phyloP scores from a whole-genome alignment of 345 rosid species.

The Salix dunnii region DNA sequence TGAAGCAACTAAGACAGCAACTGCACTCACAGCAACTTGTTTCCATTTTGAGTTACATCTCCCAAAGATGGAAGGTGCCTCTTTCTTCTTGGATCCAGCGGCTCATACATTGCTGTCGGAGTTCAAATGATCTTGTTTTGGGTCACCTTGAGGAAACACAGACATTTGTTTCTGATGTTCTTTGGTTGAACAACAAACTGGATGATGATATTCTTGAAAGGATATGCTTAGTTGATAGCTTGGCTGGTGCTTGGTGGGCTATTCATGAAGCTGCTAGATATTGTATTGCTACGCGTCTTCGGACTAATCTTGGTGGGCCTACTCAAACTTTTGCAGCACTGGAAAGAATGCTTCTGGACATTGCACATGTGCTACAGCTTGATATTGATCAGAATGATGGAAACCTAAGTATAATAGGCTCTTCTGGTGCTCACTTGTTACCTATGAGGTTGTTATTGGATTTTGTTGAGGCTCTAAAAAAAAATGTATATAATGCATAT shows the following conservation, averaged over 20 bases:
- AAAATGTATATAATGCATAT: slow-evolving; percentile 86
- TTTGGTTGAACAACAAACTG: slow-evolving; percentile 51
- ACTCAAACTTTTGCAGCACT: slow-evolving; percentile 90
- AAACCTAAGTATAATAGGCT: slow-evolving; percentile 59
- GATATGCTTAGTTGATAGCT: slow-evolving; percentile 60
- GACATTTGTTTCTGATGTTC: slow-evolving; percentile 34
- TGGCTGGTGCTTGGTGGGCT: slow-evolving; percentile 98
- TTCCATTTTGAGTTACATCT: slow-evolving; percentile 82
- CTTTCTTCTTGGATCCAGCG: slow-evolving; percentile 84
- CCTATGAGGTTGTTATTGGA: slow-evolving; percentile 92
- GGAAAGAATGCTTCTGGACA: slow-evolving; percentile 90
- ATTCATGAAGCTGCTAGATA: slow-evolving; percentile 91
- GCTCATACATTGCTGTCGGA: slow-evolving; percentile 53
- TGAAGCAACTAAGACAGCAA: slow-evolving; percentile 65
- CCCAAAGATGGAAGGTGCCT: slow-evolving; percentile 84
- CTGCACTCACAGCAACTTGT: slow-evolving; percentile 88
- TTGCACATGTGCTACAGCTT: slow-evolving; percentile 74
- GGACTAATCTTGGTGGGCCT: slow-evolving; percentile 97
- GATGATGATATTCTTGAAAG: slow-evolving; percentile 66
- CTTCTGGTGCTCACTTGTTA: slow-evolving; percentile 83
- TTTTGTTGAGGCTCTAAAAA: slow-evolving; percentile 87
- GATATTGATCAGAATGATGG: slow-evolving; percentile 77
- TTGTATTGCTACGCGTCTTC: slow-evolving; percentile 73
- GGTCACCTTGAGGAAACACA: slow-evolving; percentile 59
- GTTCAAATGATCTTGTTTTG: slow-evolving; percentile 38